Evolutionary conservation across 768 basidiomycete species (phyloP).

Genomic region (Mycena leptocephala): DNA sequence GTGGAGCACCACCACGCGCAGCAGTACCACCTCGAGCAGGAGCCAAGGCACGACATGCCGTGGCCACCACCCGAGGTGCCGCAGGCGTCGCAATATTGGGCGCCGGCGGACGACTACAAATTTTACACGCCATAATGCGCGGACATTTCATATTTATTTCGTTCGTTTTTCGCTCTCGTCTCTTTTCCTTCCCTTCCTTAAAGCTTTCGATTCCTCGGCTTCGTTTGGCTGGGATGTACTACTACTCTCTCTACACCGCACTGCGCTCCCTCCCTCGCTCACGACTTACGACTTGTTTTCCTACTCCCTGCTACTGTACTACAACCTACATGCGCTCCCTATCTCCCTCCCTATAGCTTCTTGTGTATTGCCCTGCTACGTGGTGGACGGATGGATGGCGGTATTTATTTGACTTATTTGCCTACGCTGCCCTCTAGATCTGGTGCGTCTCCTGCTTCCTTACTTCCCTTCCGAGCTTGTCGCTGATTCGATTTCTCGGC

Average conservation of each 20-base stretch:
- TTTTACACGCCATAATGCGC: slow-evolving; percentile 23
- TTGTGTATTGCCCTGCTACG: not conserved
- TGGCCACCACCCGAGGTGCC: slow-evolving; percentile 22
- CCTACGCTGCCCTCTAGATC: slow-evolving; percentile 9
- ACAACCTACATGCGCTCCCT: slow-evolving; percentile 14
- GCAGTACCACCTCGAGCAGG: slow-evolving; percentile 25
- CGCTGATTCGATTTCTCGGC: not conserved
- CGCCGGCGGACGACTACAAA: slow-evolving; percentile 21
- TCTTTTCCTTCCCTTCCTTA: not conserved
- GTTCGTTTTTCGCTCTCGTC: not conserved
- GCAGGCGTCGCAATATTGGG: slow-evolving; percentile 6
- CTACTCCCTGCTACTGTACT: not conserved
- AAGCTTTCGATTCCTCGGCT: too few relatives aligned
- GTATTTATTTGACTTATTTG: slow-evolving; percentile 38
- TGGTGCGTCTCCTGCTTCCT: slow-evolving; percentile 7
- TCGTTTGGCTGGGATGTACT: not conserved
- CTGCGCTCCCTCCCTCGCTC: slow-evolving; percentile 3
- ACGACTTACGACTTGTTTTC: not conserved
- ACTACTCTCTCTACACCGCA: not conserved
- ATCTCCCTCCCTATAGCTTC: not conserved
- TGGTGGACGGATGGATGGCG: slow-evolving; percentile 26
- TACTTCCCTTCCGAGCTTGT: not conserved
- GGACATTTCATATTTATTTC: not conserved
- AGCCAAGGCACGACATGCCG: slow-evolving; percentile 22
- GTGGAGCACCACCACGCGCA: slow-evolving; percentile 37